Conservation (phyloP, 345 rosid species). For the Gossypium turneri region DNA sequence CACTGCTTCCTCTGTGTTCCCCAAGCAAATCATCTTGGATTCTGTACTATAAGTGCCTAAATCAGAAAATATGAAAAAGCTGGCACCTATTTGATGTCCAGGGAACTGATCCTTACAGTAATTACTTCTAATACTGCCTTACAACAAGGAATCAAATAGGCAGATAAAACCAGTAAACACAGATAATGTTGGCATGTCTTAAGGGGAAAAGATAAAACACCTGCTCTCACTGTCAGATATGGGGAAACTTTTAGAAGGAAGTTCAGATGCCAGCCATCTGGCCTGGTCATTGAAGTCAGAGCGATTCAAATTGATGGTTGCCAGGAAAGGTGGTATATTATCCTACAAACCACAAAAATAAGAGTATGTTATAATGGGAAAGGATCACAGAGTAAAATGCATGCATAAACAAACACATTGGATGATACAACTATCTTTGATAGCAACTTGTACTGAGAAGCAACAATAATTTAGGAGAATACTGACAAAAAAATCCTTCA, state of each 20-base stretch:
- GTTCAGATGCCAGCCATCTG: conserved; percentile 41
- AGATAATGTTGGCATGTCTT: conserved; percentile 6
- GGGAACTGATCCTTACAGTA: background rate
- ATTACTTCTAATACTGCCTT: conserved; percentile 9
- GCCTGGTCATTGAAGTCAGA: conserved; percentile 35
- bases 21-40: conserved; percentile 30
- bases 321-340: conserved; percentile 40
- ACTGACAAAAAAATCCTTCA: background rate
- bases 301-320: conserved; percentile 25
- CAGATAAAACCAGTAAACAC: background rate
- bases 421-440: background rate
- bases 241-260: conserved; percentile 32
- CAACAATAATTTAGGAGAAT: background rate
- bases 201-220: conserved; percentile 30
- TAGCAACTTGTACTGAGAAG: background rate
- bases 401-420: background rate
- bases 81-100: background rate
- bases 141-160: background rate
- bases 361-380: background rate
- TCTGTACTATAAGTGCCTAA: conserved; percentile 29
- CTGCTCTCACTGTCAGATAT: conserved; percentile 47
- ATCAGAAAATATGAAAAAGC: background rate
- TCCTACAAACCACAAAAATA: conserved; percentile 40
- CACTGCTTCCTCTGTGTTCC: conserved; percentile 29
- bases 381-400: background rate